Evolutionary conservation across 306 rosid species (phyloP).

Genomic region (Begonia peltatifolia): DNA sequence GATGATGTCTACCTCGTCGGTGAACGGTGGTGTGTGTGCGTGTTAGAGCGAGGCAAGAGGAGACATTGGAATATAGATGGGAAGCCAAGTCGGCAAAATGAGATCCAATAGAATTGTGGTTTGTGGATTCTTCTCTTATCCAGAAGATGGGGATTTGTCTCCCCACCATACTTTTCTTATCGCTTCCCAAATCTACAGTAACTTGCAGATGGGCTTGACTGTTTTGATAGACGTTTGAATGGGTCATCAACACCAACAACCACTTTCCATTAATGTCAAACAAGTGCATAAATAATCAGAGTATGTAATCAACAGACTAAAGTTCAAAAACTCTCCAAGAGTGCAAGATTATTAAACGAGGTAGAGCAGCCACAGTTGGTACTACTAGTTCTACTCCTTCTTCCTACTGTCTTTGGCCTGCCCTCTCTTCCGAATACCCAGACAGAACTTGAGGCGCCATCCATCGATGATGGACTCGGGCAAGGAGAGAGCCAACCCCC

Average conservation of each 20-base stretch:
- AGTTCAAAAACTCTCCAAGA: too few relatives aligned
- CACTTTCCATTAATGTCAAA: too few relatives aligned
- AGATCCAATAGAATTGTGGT: constrained; percentile 34
- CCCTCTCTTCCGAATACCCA: constrained; percentile 65
- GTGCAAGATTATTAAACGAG: too few relatives aligned
- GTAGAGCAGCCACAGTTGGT: too few relatives aligned
- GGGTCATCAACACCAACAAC: too few relatives aligned
- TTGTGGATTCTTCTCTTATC: constrained; percentile 72
- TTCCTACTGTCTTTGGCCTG: constrained; percentile 63
- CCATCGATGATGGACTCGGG: constrained; percentile 54
- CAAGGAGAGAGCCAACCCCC: constrained; percentile 49
- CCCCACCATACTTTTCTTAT: constrained; percentile 28
- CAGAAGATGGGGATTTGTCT: constrained; percentile 7
- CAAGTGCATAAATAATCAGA: too few relatives aligned
- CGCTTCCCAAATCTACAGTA: neutral
- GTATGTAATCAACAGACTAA: too few relatives aligned
- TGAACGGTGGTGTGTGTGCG: neutral
- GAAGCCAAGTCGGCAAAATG: constrained; percentile 12
- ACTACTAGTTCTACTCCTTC: constrained; percentile 2
- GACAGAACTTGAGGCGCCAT: constrained; percentile 68
- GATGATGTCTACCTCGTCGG: constrained; percentile 17
- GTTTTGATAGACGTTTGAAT: too few relatives aligned
- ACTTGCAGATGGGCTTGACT: too few relatives aligned
- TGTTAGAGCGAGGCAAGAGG: too few relatives aligned
- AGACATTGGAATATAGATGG: constrained; percentile 1